Percentiles rank a stretch among this genome's conserved stretches.
These are phyloP conservation scores for Pholiota adiposa DNA, from an alignment of 1,284 basidiomycete genomes.

Conservation along the genomic window DNA sequence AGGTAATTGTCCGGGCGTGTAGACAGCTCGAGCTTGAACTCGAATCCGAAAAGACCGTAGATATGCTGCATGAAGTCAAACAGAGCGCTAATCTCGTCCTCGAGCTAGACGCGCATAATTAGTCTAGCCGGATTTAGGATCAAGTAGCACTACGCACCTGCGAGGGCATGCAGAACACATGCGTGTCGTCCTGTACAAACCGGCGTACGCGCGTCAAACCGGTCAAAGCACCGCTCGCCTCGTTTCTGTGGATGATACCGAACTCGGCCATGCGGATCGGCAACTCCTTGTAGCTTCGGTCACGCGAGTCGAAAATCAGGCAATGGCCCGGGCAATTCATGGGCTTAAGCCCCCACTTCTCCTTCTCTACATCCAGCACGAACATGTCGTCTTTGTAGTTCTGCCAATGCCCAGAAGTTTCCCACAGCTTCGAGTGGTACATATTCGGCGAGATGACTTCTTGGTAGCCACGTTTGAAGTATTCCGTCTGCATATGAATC, in stretches of 20 bases:
- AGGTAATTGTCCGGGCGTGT: slow-evolving; percentile 97
- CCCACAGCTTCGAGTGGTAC: slow-evolving; percentile 97
- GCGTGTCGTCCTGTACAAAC: slow-evolving; percentile 98
- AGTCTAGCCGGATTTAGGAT: neutral
- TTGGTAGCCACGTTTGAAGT: slow-evolving; percentile 87
- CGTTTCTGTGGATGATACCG: slow-evolving; percentile 96
- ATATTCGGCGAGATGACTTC: slow-evolving; percentile 99
- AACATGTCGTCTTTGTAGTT: slow-evolving; percentile 99
- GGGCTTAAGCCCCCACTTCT: slow-evolving; percentile 93
- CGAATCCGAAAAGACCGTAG: slow-evolving; percentile 97
- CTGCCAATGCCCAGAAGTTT: slow-evolving; percentile 98
- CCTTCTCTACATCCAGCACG: slow-evolving; percentile 91
- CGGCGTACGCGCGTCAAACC: slow-evolving; percentile 93
- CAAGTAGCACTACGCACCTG: slow-evolving; percentile 54
- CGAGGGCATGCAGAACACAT: slow-evolving; percentile 96
- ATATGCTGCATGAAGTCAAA: slow-evolving; percentile 97
- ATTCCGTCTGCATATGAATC: slow-evolving; percentile 58
- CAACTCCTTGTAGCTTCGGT: slow-evolving; percentile 94
- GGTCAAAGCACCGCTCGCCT: slow-evolving; percentile 93
- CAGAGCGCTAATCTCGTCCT: slow-evolving; percentile 83
- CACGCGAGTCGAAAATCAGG: slow-evolving; percentile 93
- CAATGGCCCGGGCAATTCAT: slow-evolving; percentile 99
- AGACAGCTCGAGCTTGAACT: slow-evolving; percentile 95
- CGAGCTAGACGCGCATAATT: slow-evolving; percentile 59
- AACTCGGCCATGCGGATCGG: slow-evolving; percentile 99